Percentiles rank a stretch among this genome's conserved stretches.
Conservation (phyloP, 176 grass and related monocot genomes). For the Oryza brachyantha region DNA sequence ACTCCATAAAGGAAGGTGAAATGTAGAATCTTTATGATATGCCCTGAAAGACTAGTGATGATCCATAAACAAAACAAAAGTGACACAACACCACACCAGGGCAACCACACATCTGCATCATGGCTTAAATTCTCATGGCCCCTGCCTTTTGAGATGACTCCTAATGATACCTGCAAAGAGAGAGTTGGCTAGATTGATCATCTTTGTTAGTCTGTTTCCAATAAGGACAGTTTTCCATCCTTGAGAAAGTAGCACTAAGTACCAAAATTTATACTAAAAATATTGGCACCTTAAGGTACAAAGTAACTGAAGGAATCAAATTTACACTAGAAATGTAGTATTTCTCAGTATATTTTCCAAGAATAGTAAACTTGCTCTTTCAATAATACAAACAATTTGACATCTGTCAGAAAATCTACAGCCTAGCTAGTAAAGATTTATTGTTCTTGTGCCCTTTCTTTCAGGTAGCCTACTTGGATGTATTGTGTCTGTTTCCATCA, state of each 20-base stretch:
- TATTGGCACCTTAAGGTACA: too few species aligned
- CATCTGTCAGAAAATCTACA: slow-evolving; percentile 31
- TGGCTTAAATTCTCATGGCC: slow-evolving; percentile 22
- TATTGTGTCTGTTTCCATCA: slow-evolving; percentile 36
- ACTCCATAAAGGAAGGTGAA: slow-evolving; percentile 29
- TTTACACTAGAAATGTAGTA: too few species aligned
- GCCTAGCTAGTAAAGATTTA: background rate
- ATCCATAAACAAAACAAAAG: slow-evolving; percentile 26
- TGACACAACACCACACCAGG: slow-evolving; percentile 25
- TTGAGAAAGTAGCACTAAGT: too few species aligned
- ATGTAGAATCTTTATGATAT: slow-evolving; percentile 31
- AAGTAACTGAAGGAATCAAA: too few species aligned
- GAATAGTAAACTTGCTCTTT: too few species aligned
- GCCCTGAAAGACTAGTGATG: slow-evolving; percentile 17
- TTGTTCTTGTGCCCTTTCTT: background rate
- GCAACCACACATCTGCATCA: slow-evolving; percentile 37
- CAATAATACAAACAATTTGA: background rate
- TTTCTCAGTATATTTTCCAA: too few species aligned
- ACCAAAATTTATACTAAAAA: too few species aligned
- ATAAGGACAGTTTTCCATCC: too few species aligned
- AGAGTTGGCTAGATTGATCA: background rate
- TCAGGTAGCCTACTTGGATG: slow-evolving; percentile 42
- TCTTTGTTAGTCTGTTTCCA: too few species aligned
- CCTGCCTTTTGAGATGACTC: slow-evolving; percentile 24
- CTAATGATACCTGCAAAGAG: background rate